Evolutionary conservation across 2,329 filamentous ascomycete species (phyloP).

Genomic region (Aspergillus viridinutans): DNA sequence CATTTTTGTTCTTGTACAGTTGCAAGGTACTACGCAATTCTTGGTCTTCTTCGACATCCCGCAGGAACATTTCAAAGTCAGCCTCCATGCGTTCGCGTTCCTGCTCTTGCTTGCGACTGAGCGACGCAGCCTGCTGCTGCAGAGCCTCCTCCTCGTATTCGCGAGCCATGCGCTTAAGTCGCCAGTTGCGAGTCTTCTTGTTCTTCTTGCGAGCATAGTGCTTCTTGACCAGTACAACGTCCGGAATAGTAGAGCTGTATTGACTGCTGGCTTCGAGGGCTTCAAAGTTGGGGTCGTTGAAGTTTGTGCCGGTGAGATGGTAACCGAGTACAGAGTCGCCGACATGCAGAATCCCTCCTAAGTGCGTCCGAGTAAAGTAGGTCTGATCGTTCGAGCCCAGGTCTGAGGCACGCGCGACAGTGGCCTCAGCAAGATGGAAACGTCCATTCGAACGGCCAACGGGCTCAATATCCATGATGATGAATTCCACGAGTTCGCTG

Average conservation of each 20-base stretch:
- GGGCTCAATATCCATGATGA: conserved; percentile 90
- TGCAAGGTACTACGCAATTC: conserved; percentile 81
- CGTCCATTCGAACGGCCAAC: conserved; percentile 71
- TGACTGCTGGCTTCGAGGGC: conserved; percentile 72
- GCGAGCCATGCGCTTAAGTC: conserved; percentile 85
- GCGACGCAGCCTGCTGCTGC: conserved; percentile 41
- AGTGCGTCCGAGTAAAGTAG: conserved; percentile 86
- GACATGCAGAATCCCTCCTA: conserved; percentile 77
- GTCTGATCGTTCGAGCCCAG: conserved; percentile 80
- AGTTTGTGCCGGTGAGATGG: conserved; percentile 80
- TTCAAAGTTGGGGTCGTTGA: conserved; percentile 84
- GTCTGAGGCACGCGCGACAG: conserved; percentile 80
- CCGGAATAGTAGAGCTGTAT: conserved; percentile 75
- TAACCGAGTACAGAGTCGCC: conserved; percentile 97
- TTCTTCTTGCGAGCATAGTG: conserved; percentile 84
- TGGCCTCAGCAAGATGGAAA: conserved; percentile 80
- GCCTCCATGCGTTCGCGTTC: conserved; percentile 84
- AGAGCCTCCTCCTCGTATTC: conserved; percentile 69
- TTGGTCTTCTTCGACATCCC: conserved; percentile 91
- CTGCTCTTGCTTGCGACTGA: conserved; percentile 47
- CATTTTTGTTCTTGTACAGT: conserved; percentile 68
- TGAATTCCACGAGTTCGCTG: conserved; percentile 81
- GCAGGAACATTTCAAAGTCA: conserved; percentile 96
- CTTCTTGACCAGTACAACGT: conserved; percentile 96
- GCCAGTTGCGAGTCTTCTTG: conserved; percentile 81